A percentile compares a stretch with the other conserved stretches of the same genome.
These are phyloP conservation scores for Eucalyptus dawsonii DNA, from an alignment of 345 rosid species.

Conservation along the genomic window DNA sequence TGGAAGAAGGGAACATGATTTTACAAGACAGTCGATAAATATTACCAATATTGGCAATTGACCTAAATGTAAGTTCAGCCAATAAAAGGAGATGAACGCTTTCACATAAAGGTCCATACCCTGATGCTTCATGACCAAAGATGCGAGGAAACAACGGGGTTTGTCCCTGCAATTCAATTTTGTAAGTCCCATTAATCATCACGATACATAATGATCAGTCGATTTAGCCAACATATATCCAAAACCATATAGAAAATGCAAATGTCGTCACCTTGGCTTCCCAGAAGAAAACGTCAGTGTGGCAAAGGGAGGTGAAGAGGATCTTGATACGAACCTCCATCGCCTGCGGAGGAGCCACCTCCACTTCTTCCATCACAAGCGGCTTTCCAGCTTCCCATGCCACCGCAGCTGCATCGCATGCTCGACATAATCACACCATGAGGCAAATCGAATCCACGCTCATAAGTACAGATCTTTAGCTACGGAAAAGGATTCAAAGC, in stretches of 20 bases:
- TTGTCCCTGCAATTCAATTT: conserved; percentile 8
- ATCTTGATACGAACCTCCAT: conserved; percentile 33
- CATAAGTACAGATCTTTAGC: neutral
- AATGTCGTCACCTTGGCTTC: conserved; percentile 22
- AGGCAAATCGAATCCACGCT: neutral
- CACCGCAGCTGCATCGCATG: conserved; percentile 23
- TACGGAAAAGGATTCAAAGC: neutral
- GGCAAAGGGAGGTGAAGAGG: conserved; percentile 30
- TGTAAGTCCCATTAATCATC: neutral
- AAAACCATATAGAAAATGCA: neutral
- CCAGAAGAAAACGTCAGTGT: conserved; percentile 44
- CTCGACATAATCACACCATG: neutral
- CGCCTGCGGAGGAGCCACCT: conserved; percentile 37
- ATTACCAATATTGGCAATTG: neutral
- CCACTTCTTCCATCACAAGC: conserved; percentile 35
- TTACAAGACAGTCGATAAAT: neutral
- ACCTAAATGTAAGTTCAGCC: neutral
- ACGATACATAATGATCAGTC: neutral
- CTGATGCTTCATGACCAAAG: conserved; percentile 29
- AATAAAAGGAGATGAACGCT: neutral
- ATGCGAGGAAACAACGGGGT: conserved; percentile 25
- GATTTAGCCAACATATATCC: neutral
- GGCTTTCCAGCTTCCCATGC: conserved; percentile 59
- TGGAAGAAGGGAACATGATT: neutral
- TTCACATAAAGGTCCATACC: neutral